phyloP scores from a whole-genome alignment of 441 rosid species.

The Codiaeum variegatum region DNA sequence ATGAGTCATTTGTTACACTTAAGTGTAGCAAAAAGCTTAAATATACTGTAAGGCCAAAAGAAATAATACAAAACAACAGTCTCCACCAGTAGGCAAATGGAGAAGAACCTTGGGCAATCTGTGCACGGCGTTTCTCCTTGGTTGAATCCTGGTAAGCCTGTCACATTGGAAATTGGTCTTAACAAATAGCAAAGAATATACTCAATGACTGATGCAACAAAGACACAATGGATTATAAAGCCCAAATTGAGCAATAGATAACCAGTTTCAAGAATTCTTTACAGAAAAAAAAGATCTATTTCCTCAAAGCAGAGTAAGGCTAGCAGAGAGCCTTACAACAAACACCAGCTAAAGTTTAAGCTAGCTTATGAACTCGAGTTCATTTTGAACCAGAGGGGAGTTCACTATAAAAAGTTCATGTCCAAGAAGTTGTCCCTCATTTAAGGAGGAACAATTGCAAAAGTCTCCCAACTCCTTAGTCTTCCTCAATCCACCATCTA shows the following conservation, averaged over 20 bases:
- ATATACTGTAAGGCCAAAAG: not conserved
- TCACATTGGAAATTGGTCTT: slow-evolving; percentile 8
- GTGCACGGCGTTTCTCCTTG: slow-evolving; percentile 91
- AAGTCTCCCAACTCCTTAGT: slow-evolving; percentile 9
- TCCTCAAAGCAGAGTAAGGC: not conserved
- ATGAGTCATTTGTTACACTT: not conserved
- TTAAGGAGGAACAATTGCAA: not conserved
- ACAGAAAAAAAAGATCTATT: not conserved
- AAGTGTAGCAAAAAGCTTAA: not conserved
- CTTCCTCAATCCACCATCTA: not conserved
- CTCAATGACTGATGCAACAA: not conserved
- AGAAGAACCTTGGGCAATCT: slow-evolving; percentile 88
- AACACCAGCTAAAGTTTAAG: not conserved
- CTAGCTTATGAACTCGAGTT: not conserved
- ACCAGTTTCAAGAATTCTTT: not conserved
- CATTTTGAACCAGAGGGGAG: not conserved
- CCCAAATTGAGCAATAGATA: not conserved
- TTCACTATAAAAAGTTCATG: not conserved
- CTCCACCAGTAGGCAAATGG: not conserved
- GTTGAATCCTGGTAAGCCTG: slow-evolving; percentile 97
- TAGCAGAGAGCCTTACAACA: not conserved
- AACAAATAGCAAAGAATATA: not conserved
- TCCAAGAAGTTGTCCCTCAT: not conserved
- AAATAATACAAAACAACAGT: not conserved
- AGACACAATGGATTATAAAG: not conserved